Conservation (phyloP, 192 early-diverging fungal genomes). For the Coemansia sp. region DNA sequence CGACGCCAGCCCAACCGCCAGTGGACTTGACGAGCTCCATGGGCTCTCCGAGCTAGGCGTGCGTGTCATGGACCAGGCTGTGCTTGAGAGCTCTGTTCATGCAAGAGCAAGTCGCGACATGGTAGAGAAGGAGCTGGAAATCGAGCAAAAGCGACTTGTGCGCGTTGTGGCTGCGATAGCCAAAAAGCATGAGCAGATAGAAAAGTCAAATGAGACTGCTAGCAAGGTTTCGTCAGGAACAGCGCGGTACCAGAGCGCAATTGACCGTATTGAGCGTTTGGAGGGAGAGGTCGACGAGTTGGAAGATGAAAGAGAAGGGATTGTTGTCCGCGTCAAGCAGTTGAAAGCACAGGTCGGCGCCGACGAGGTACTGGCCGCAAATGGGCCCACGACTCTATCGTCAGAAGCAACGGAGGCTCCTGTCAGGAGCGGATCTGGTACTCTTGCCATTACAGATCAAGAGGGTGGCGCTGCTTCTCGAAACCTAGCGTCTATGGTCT, state of each 20-base stretch:
- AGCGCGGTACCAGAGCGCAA: conserved; percentile 41
- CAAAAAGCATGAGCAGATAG: conserved; percentile 24
- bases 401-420: neutral
- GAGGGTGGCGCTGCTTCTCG: neutral
- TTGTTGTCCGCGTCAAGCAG: conserved; percentile 18
- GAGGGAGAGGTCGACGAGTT: conserved; percentile 19
- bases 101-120: conserved; percentile 62
- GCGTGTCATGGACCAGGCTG: conserved; percentile 59
- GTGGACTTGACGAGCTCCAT: conserved; percentile 21
- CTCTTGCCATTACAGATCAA: neutral
- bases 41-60: conserved; percentile 41
- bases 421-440: neutral
- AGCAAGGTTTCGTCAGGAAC: conserved; percentile 25
- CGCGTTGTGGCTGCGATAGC: conserved; percentile 38
- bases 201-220: conserved; percentile 14
- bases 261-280: conserved; percentile 13
- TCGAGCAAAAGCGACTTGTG: conserved; percentile 66
- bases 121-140: conserved; percentile 59
- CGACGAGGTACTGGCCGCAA: neutral
- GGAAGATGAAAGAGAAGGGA: conserved; percentile 31
- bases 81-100: conserved; percentile 67
- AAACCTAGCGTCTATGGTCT: neutral
- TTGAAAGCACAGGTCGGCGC: neutral
- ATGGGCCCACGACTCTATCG: neutral
- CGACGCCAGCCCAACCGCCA: neutral